A percentile compares a stretch with the other conserved stretches of the same genome.
These are phyloP conservation scores for Gillenia trifoliata DNA, from an alignment of 306 rosid species.

Conservation along the genomic window DNA sequence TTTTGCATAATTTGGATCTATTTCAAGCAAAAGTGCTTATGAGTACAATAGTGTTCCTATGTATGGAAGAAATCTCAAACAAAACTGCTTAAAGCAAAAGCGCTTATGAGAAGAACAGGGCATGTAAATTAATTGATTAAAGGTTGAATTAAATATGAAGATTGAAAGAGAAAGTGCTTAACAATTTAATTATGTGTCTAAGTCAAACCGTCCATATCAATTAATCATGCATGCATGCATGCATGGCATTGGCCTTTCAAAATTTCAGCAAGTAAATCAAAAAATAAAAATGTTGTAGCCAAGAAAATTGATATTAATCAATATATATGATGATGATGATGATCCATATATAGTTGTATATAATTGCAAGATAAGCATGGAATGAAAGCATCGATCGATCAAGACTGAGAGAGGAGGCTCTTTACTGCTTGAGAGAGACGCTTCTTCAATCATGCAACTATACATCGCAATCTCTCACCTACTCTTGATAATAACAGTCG, in stretches of 20 bases:
- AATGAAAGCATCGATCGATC: background rate
- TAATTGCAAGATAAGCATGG: conserved; percentile 10
- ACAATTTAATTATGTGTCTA: background rate
- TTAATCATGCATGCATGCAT: background rate
- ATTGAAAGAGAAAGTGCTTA: conserved; percentile 6
- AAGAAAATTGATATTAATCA: background rate
- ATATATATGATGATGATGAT: background rate
- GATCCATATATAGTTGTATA: background rate
- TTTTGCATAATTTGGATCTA: no score
- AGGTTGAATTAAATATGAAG: background rate
- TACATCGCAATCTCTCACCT: conserved; percentile 29
- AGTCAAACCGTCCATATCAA: conserved; percentile 13
- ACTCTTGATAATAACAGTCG: conserved; percentile 1
- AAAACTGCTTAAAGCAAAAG: background rate
- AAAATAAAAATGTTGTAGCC: background rate
- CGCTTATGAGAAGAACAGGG: background rate
- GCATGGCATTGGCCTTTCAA: background rate
- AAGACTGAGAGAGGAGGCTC: background rate
- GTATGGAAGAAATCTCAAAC: no score
- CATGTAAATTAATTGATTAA: background rate
- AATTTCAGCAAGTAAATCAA: background rate
- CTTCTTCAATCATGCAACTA: conserved; percentile 24
- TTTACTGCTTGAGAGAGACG: conserved; percentile 35
- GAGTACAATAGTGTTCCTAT: background rate
- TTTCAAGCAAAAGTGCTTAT: background rate